These are phyloP conservation scores for Croton laevigatus DNA, from an alignment of 441 rosid species.

Conservation along the genomic window DNA sequence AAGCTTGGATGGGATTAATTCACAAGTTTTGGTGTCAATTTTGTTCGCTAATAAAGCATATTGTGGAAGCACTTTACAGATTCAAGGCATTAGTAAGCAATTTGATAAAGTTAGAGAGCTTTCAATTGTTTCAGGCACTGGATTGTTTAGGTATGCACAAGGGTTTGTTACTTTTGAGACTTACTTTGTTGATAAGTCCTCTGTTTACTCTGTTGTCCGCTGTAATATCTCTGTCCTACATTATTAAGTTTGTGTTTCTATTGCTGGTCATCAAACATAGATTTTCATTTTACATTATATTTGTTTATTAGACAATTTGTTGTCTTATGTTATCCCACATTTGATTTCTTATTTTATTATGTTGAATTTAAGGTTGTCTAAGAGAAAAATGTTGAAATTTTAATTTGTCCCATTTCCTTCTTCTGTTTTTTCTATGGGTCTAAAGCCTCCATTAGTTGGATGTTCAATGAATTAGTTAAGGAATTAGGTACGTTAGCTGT, in stretches of 20 bases:
- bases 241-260: not conserved
- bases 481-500: no score
- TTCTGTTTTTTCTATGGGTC: no score
- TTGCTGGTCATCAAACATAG: no score
- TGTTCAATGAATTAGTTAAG: no score
- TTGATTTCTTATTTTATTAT: no score
- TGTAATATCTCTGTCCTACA: slow-evolving; percentile 24
- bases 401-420: no score
- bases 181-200: not conserved
- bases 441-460: no score
- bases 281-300: no score
- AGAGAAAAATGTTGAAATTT: no score
- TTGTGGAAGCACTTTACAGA: slow-evolving; percentile 29
- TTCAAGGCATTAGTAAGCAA: slow-evolving; percentile 20
- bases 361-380: no score
- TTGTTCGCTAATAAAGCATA: slow-evolving; percentile 25
- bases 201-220: slow-evolving; percentile 14
- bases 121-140: slow-evolving; percentile 25
- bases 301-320: no score
- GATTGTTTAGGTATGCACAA: slow-evolving; percentile 23
- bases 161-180: slow-evolving; percentile 22
- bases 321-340: no score
- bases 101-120: slow-evolving; percentile 15
- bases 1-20: slow-evolving; percentile 22
- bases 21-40: slow-evolving; percentile 16